Base-by-base conservation (phyloP, 2,329 filamentous ascomycete species). In the Coniella lustricola region DNA sequence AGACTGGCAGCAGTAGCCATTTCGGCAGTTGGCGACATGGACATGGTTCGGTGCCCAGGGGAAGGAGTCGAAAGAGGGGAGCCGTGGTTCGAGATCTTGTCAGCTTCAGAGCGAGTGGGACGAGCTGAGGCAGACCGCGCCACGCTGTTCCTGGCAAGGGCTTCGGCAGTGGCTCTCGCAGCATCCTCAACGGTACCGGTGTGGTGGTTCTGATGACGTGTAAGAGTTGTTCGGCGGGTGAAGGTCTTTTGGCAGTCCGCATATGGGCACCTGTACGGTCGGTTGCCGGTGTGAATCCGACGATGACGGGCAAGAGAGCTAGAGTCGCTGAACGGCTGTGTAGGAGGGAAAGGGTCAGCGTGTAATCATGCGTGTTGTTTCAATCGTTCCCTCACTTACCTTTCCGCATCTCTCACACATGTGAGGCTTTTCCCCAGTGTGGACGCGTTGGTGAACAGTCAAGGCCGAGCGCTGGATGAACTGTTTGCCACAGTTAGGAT, bases 161-260 rank as follows among this genome's bases (percentile, higher is more conserved):
- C 90, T 36, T 90, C 90, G 31, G 88, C 90, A 0, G 90, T 95
- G 4, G 90, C 88, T 3, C 83, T 87, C 2, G 90, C 90, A 8
- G 91, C 89, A 66, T 97, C 91, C 65, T 96, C 91, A 14, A 96
- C 87, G 0, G 90, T 96, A 36, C 91, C 93, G 17, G 87, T 94
- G 66, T 97, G 93, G 60, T 95, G 88, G 59, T 95, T 95, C 68
- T 96, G 90, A 64, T 98, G 93, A 44, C 93, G 82, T 2, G 91
- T 98, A 53, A 98, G 74, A 3, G 93, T 97, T 1, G 93, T 97
- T 55, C 91, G 85, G 49, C 93, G 84, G 9, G 93, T 98, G 62
- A 98, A 98, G 0, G 91, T 97, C 77, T 97, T 97, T 64, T 97
- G 90, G 67, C 93, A 98, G 65, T 96, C 90, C 51, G 90, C 90